Conservation (phyloP, 2,329 filamentous ascomycete species). For the Fusarium haematococcum region DNA sequence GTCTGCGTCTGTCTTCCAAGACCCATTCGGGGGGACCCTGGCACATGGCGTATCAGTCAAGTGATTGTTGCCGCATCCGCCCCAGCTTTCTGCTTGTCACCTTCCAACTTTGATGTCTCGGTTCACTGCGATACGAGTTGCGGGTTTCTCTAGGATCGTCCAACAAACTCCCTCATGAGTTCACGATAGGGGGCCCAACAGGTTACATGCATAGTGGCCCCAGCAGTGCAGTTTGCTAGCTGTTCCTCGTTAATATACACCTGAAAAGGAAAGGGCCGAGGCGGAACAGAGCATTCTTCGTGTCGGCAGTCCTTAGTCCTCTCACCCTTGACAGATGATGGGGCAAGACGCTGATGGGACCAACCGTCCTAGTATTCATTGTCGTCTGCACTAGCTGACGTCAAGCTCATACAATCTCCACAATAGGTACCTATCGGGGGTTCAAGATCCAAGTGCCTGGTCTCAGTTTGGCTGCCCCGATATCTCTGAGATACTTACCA, state of each 20-base stretch:
- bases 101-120: slow-evolving; percentile 32
- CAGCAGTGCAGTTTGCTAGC: slow-evolving; percentile 2
- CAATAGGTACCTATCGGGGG: not conserved
- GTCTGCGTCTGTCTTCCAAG: slow-evolving; percentile 22
- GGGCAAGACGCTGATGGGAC: slow-evolving; percentile 19
- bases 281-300: slow-evolving; percentile 17
- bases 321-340: slow-evolving; percentile 19
- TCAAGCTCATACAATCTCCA: slow-evolving; percentile 18
- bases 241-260: slow-evolving; percentile 6
- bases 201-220: slow-evolving; percentile 40
- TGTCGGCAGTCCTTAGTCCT: slow-evolving; percentile 7
- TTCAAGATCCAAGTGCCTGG: not conserved
- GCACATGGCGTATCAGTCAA: slow-evolving; percentile 47
- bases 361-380: slow-evolving; percentile 9
- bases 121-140: slow-evolving; percentile 34
- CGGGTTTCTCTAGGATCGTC: slow-evolving; percentile 26
- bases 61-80: slow-evolving; percentile 43
- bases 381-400: slow-evolving; percentile 1
- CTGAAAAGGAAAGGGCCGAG: slow-evolving; percentile 28
- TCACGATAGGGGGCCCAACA: slow-evolving; percentile 35
- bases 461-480: not conserved
- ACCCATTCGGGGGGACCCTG: slow-evolving; percentile 35
- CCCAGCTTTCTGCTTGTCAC: slow-evolving; percentile 21
- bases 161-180: slow-evolving; percentile 22
- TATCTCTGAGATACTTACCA: not conserved